Base-by-base conservation (phyloP, 768 basidiomycete genomes). In the Suillus hirtellus region DNA sequence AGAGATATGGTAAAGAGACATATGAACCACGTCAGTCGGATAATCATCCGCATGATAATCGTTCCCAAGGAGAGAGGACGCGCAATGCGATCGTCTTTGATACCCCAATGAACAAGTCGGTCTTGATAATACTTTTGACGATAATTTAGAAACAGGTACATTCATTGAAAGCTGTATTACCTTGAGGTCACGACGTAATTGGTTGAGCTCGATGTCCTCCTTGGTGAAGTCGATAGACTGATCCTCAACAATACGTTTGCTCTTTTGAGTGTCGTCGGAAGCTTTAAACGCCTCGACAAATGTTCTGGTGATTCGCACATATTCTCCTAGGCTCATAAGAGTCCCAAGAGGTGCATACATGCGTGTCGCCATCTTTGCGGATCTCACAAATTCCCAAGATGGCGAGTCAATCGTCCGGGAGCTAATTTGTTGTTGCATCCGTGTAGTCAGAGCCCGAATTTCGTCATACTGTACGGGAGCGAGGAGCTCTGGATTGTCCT, bases 271-370 rank as follows among this genome's bases (percentile, higher is more conserved):
- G 31, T 74, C 72, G 53, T 77, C 73, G 12, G 78, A 71, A 61
- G 75, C 68, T 64, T 89, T 90, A 73, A 96, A 92, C 2, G 81
- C 86, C 66, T 93, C 91, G 17, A 92, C 80, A 71, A 95, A 96
- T 49, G 83, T 79, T 69, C 88, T 82, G 46, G 84, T 87, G 9
- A 93, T 81, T 24, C 93, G 84, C 34, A 95, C 89, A 71, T 92
- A 86, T 72, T 96, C 90, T 12, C 95, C 93, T 17, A 96, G 80
- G 61, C 82, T 85, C 90, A 96, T 93, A 14, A 77, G 80, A 15
- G 94, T 95, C 47, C 94, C 94, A n/a, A 95, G 78, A 2, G 94
- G 94, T 6, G 87, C 92, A 68, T 96, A 96, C 53, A 96, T 87
- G 34, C 90, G 78, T 19, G 90, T 82, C 4, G 92, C 90, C 52